Percentiles rank a stretch among this genome's conserved stretches.
These are phyloP conservation scores for Lactarius deliciosus DNA, from an alignment of 768 basidiomycete genomes.

Conservation along the genomic window DNA sequence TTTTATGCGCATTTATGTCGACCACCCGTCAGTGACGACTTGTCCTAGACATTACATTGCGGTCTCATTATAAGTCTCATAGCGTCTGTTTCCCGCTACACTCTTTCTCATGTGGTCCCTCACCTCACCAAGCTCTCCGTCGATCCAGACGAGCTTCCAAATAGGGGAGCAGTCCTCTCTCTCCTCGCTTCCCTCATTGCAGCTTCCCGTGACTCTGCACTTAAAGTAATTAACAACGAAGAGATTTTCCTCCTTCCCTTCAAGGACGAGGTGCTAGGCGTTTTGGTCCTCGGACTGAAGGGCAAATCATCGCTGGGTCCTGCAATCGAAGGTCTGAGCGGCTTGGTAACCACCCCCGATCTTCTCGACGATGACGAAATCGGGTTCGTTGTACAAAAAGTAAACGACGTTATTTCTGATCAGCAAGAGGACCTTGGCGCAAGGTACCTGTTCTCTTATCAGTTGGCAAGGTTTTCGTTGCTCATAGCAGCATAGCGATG, in stretches of 20 bases:
- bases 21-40: conserved; percentile 63
- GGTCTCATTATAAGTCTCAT: conserved; percentile 10
- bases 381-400: conserved; percentile 72
- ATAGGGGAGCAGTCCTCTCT: conserved; percentile 63
- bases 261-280: conserved; percentile 76
- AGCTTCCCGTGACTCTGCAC: conserved; percentile 48
- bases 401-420: conserved; percentile 64
- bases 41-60: not conserved
- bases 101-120: conserved; percentile 65
- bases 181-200: conserved; percentile 66
- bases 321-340: conserved; percentile 64
- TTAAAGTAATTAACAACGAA: conserved; percentile 20
- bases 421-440: conserved; percentile 45
- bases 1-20: conserved; percentile 73
- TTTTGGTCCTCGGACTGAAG: conserved; percentile 59
- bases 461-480: not conserved
- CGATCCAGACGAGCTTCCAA: conserved; percentile 64
- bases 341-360: conserved; percentile 59
- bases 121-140: conserved; percentile 77
- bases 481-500: conserved; percentile 45
- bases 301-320: conserved; percentile 49
- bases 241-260: conserved; percentile 47
- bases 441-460: conserved; percentile 41
- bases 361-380: conserved; percentile 74
- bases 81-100: conserved; percentile 72